Evolutionary conservation across 805 yeast genomes (phyloP).

Genomic region (Sugiyamaella valdiviana): DNA sequence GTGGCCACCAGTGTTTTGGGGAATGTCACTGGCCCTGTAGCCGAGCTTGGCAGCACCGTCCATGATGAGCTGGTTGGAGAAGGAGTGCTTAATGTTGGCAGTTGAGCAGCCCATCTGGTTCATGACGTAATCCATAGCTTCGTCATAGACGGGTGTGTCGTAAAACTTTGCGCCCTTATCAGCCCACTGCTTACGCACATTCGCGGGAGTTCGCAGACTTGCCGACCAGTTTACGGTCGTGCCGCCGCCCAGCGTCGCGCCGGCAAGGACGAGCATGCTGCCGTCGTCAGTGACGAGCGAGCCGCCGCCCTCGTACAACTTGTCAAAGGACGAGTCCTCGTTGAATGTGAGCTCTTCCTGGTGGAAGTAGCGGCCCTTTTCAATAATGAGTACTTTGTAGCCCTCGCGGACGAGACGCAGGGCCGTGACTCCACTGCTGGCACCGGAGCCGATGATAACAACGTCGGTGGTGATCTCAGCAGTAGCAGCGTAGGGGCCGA

Average conservation of each 20-base stretch:
- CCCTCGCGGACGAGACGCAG: constrained; percentile 41
- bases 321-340: constrained; percentile 35
- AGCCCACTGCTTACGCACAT: constrained; percentile 48
- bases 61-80: constrained; percentile 39
- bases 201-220: constrained; percentile 43
- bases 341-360: constrained; percentile 34
- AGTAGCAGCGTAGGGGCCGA: constrained; percentile 11
- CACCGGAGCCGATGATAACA: constrained; percentile 45
- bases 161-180: constrained; percentile 43
- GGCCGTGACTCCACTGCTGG: constrained; percentile 50
- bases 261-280: constrained; percentile 40
- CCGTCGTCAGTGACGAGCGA: constrained; percentile 33
- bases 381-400: constrained; percentile 40
- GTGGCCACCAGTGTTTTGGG: constrained; percentile 41
- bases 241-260: constrained; percentile 54
- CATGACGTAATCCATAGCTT: constrained; percentile 42
- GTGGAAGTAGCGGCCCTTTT: constrained; percentile 43
- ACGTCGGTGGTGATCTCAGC: constrained; percentile 18
- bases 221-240: constrained; percentile 56
- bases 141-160: constrained; percentile 39
- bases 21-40: constrained; percentile 36
- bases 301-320: constrained; percentile 40
- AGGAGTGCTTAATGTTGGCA: constrained; percentile 39
- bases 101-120: constrained; percentile 43
- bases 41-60: constrained; percentile 44